Conservation (phyloP, 495 filamentous ascomycete species). For the Penicilliopsis zonata region DNA sequence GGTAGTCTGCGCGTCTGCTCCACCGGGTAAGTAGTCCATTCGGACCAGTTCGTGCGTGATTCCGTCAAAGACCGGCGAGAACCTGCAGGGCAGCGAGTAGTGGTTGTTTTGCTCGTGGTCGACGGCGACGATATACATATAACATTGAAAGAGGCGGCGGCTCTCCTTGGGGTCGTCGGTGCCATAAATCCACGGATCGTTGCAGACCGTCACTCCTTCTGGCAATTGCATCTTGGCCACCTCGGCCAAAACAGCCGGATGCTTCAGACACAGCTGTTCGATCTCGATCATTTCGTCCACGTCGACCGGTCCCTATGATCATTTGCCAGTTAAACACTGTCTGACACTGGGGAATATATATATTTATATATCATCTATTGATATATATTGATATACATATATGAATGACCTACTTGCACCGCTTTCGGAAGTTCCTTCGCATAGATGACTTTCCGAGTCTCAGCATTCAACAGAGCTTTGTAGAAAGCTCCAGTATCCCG, state of each 20-base stretch:
- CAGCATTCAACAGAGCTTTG: conserved; percentile 25
- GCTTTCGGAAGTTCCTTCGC: conserved; percentile 27
- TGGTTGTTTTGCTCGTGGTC: conserved; percentile 48
- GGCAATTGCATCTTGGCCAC: conserved; percentile 32
- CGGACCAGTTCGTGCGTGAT: conserved; percentile 49
- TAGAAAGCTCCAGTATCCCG: conserved; percentile 25
- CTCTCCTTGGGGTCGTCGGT: conserved; percentile 22
- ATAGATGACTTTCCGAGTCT: conserved; percentile 18
- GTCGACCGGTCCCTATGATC: conserved; percentile 22
- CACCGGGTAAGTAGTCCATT: conserved; percentile 36
- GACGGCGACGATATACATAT: conserved; percentile 27
- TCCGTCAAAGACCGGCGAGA: conserved; percentile 65
- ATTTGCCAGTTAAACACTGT: conserved; percentile 4
- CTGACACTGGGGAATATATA: background rate
- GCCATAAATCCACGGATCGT: conserved; percentile 37
- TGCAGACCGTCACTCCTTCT: conserved; percentile 23
- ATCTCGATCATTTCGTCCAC: conserved; percentile 30
- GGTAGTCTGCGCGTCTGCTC: conserved; percentile 15
- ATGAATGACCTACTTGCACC: conserved; percentile 24
- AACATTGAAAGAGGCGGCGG: conserved; percentile 32
- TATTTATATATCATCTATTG: no score
- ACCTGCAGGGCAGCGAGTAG: conserved; percentile 65
- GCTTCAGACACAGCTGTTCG: conserved; percentile 23
- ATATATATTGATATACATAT: no score
- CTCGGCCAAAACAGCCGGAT: conserved; percentile 30